These are phyloP conservation scores for Coniochaeta sp. DNA, from an alignment of 2,329 filamentous ascomycete genomes.

Conservation along the genomic window DNA sequence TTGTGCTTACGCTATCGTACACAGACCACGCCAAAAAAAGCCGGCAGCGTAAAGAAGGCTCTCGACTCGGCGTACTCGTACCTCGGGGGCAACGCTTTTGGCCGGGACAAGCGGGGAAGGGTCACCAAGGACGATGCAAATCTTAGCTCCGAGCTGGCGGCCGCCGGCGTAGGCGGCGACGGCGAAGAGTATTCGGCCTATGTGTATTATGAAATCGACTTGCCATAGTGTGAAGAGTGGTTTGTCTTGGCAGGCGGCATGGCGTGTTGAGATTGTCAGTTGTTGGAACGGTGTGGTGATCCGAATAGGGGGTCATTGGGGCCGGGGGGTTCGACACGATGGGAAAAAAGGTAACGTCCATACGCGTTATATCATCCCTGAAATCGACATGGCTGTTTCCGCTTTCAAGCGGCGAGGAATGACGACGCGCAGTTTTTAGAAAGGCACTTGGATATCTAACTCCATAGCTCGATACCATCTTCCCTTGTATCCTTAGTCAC, in stretches of 20 bases:
- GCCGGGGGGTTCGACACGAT: neutral
- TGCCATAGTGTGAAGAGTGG: conserved; percentile 34
- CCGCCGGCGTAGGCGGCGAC: conserved; percentile 61
- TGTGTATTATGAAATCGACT: conserved; percentile 93
- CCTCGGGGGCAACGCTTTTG: conserved; percentile 89
- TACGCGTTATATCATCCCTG: neutral
- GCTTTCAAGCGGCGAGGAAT: neutral
- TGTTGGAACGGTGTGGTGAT: neutral
- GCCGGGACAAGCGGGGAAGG: conserved; percentile 86
- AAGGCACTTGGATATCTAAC: neutral
- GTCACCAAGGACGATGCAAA: conserved; percentile 83
- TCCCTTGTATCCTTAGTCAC: neutral
- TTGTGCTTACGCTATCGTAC: neutral
- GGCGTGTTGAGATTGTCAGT: neutral
- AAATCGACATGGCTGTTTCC: neutral
- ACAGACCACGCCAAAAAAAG: conserved; percentile 75
- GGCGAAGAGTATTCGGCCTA: conserved; percentile 87
- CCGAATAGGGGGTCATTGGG: neutral
- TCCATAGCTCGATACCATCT: neutral
- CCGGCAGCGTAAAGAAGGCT: conserved; percentile 69
- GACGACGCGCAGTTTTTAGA: neutral
- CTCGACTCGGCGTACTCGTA: conserved; percentile 85
- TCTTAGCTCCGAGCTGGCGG: conserved; percentile 75
- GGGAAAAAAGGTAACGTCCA: neutral
- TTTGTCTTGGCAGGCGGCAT: neutral